These are phyloP conservation scores for Backusella westeae DNA, from an alignment of 192 early-diverging fungal genomes.

Conservation along the genomic window DNA sequence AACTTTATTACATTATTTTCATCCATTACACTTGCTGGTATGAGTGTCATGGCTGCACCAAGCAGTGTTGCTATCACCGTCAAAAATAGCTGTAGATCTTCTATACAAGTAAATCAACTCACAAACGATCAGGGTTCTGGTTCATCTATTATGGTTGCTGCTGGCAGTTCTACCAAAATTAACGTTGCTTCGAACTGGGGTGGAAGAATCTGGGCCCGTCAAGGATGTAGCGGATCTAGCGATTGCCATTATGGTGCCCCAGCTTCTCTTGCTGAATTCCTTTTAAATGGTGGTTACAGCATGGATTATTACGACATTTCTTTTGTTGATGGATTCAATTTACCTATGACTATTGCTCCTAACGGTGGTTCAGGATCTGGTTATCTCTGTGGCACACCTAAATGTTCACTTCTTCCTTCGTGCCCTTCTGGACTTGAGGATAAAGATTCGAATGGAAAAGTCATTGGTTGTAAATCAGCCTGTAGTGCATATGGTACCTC, in stretches of 20 bases:
- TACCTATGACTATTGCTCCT: constrained; percentile 26
- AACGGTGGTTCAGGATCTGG: not conserved
- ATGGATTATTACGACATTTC: constrained; percentile 30
- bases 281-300: constrained; percentile 14
- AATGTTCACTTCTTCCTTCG: not conserved
- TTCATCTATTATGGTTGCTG: not conserved
- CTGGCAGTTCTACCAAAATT: constrained; percentile 18
- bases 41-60: constrained; percentile 9
- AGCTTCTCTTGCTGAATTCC: constrained; percentile 29
- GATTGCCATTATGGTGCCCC: constrained; percentile 23
- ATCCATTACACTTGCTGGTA: not conserved
- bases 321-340: constrained; percentile 30
- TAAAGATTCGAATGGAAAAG: constrained; percentile 17
- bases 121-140: constrained; percentile 8
- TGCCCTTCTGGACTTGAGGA: constrained; percentile 18
- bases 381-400: constrained; percentile 22
- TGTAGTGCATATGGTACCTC: constrained; percentile 8
- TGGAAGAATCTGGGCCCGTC: constrained; percentile 28
- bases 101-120: constrained; percentile 17
- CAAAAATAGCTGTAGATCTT: constrained; percentile 19
- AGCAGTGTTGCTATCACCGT: constrained; percentile 16
- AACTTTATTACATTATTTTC: not conserved
- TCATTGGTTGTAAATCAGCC: constrained; percentile 23
- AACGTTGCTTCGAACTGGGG: constrained; percentile 20
- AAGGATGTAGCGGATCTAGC: constrained; percentile 8